A percentile compares a stretch with the other conserved stretches of the same genome.
These are phyloP conservation scores for Fraxinus velutina DNA, from an alignment of 305 asterid species.

Conservation along the genomic window DNA sequence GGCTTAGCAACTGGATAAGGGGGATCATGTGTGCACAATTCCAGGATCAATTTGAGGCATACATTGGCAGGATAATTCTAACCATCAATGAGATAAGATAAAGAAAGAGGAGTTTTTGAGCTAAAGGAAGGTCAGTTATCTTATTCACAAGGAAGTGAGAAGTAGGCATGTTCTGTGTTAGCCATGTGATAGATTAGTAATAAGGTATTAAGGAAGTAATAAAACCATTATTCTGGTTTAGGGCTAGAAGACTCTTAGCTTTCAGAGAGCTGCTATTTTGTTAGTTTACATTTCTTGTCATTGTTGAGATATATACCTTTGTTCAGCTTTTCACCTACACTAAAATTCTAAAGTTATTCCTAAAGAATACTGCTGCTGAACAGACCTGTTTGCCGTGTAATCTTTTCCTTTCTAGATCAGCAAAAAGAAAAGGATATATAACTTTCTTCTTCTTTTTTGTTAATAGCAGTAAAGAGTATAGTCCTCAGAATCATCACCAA, in stretches of 20 bases:
- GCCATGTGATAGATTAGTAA: neutral
- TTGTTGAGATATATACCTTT: neutral
- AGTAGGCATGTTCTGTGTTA: neutral
- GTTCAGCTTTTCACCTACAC: neutral
- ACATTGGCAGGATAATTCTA: neutral
- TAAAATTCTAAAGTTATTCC: neutral
- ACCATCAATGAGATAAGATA: neutral
- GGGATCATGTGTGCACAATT: neutral
- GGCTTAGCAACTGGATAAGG: neutral
- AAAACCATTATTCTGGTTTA: neutral
- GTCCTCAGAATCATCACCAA: constrained; percentile 17
- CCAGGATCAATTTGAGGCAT: neutral
- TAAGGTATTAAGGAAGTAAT: neutral
- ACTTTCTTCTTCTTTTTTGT: neutral
- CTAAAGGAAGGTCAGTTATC: neutral
- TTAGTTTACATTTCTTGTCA: neutral
- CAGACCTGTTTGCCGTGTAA: neutral
- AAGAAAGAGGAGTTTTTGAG: neutral
- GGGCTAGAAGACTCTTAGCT: neutral
- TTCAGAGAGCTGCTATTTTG: neutral
- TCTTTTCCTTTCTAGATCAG: constrained; percentile 23
- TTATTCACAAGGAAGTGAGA: neutral
- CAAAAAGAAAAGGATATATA: constrained; percentile 32
- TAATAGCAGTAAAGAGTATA: constrained; percentile 27
- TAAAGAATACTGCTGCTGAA: neutral